These are phyloP conservation scores for Phytophthora sojae DNA, from an alignment of 352 stramenopile species.

Conservation along the genomic window DNA sequence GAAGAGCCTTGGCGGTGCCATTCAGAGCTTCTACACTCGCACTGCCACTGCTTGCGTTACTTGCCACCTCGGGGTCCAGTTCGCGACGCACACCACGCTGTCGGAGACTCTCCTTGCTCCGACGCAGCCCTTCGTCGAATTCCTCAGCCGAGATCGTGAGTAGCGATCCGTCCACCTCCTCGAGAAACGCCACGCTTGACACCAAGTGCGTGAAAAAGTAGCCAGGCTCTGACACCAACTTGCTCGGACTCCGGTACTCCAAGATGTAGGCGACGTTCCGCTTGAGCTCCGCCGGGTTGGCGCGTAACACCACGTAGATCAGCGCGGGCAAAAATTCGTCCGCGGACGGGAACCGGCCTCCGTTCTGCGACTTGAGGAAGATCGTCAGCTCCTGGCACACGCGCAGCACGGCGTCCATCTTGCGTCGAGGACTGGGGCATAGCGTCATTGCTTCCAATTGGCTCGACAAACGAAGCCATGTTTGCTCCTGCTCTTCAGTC, in stretches of 20 bases:
- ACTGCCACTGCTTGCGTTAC: constrained; percentile 20
- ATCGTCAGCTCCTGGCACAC: constrained; percentile 80
- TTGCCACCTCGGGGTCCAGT: constrained; percentile 33
- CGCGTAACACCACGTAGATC: constrained; percentile 91
- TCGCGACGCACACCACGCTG: constrained; percentile 17
- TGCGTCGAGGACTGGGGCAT: constrained; percentile 80
- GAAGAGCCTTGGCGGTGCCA: constrained; percentile 8
- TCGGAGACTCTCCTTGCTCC: constrained; percentile 40
- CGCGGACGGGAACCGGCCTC: constrained; percentile 76
- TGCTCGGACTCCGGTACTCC: constrained; percentile 71
- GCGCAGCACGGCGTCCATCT: constrained; percentile 83
- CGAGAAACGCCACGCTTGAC: constrained; percentile 81
- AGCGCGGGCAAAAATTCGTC: constrained; percentile 93
- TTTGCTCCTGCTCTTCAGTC: constrained; percentile 38
- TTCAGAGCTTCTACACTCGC: constrained; percentile 4
- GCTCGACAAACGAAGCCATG: constrained; percentile 54
- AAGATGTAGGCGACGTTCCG: constrained; percentile 90
- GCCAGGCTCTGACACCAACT: constrained; percentile 88
- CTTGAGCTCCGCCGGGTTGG: constrained; percentile 86
- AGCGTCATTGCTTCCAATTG: constrained; percentile 56
- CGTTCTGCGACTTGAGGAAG: constrained; percentile 59
- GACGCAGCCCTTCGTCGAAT: constrained; percentile 67
- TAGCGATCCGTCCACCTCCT: constrained; percentile 73
- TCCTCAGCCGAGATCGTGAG: constrained; percentile 80
- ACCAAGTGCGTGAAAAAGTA: constrained; percentile 95